Evolutionary conservation across 2,329 filamentous ascomycete genomes (phyloP).

Genomic region (Beauveria rudraprayagi): DNA sequence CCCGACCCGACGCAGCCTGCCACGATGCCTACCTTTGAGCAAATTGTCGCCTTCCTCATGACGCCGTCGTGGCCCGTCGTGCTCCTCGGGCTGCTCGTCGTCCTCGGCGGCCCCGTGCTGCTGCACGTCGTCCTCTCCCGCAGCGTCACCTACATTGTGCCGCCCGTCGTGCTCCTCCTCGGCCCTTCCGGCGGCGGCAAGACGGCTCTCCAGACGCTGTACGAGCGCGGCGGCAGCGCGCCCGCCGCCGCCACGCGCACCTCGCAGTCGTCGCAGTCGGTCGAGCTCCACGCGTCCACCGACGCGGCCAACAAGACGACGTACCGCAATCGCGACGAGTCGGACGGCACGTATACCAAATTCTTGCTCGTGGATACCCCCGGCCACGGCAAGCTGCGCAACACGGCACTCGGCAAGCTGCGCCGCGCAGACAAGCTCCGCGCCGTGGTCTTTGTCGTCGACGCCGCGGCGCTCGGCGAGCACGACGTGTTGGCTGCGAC

Average conservation of each 20-base stretch:
- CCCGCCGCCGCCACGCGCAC: conserved; percentile 42
- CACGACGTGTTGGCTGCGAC: conserved; percentile 59
- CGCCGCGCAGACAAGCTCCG: conserved; percentile 42
- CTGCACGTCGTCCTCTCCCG: conserved; percentile 70
- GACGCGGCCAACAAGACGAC: conserved; percentile 34
- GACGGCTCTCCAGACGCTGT: conserved; percentile 74
- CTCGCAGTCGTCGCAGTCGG: conserved; percentile 39
- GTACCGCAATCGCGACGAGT: conserved; percentile 49
- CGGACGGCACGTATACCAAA: conserved; percentile 51
- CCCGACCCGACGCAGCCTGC: neutral
- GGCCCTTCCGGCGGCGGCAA: conserved; percentile 82
- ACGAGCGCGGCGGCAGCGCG: conserved; percentile 44
- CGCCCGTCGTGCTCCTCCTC: conserved; percentile 71
- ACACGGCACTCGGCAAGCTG: conserved; percentile 51
- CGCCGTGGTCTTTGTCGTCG: conserved; percentile 81
- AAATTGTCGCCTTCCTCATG: conserved; percentile 44
- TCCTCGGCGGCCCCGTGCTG: conserved; percentile 65
- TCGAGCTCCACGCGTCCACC: conserved; percentile 48
- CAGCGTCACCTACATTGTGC: conserved; percentile 52
- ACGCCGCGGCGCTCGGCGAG: conserved; percentile 61
- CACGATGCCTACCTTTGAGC: conserved; percentile 31
- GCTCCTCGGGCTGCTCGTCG: conserved; percentile 59
- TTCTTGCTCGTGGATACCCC: conserved; percentile 83
- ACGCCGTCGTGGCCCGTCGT: conserved; percentile 56
- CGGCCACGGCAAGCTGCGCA: conserved; percentile 88